These are phyloP conservation scores for Raddia distichophylla DNA, from an alignment of 176 grass and related monocot species.

Conservation along the genomic window DNA sequence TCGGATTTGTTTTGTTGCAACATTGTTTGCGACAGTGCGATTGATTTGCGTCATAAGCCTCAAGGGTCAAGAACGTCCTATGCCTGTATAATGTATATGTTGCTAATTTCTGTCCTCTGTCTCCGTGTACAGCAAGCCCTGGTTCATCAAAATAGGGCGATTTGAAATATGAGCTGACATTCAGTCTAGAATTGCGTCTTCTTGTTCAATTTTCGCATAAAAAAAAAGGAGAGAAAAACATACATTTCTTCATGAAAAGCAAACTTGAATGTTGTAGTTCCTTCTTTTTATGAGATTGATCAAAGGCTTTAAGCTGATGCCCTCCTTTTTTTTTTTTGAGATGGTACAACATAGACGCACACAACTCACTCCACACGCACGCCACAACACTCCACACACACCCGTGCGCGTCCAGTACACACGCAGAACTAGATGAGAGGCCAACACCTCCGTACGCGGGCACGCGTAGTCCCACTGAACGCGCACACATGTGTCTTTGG, in stretches of 20 bases:
- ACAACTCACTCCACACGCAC: too few relatives aligned
- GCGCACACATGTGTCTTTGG: too few relatives aligned
- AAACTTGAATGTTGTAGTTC: not conserved
- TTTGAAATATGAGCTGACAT: not conserved
- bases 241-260: not conserved
- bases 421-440: too few relatives aligned
- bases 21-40: slow-evolving; percentile 14
- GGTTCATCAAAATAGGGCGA: not conserved
- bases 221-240: not conserved
- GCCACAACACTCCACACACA: too few relatives aligned
- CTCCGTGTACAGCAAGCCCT: not conserved
- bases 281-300: not conserved
- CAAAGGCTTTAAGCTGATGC: not conserved
- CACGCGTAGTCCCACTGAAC: too few relatives aligned
- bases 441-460: too few relatives aligned
- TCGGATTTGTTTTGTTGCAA: slow-evolving; percentile 5
- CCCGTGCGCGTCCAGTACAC: too few relatives aligned
- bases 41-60: not conserved
- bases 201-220: not conserved
- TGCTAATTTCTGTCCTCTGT: not conserved
- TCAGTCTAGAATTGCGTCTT: not conserved
- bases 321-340: too few relatives aligned
- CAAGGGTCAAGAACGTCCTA: too few relatives aligned
- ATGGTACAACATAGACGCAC: too few relatives aligned
- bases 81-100: too few relatives aligned